Percentiles rank a stretch among this genome's conserved stretches.
phyloP scores from a whole-genome alignment of 2,329 filamentous ascomycete genomes.

The Arthrinium phaeospermum region DNA sequence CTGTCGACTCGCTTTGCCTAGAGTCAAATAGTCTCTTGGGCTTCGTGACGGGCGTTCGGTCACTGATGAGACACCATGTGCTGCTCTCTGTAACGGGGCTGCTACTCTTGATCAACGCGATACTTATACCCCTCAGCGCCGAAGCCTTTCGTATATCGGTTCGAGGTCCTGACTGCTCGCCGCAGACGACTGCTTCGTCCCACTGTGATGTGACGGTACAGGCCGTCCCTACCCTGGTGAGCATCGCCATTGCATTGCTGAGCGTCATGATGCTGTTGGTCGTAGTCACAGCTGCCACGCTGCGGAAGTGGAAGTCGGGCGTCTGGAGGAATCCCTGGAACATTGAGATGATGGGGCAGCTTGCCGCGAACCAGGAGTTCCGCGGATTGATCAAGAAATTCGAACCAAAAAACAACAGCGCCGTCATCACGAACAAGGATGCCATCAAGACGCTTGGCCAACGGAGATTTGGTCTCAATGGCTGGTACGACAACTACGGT shows the following conservation, averaged over 20 bases:
- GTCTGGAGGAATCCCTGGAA: slow-evolving; percentile 48
- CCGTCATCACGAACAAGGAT: slow-evolving; percentile 28
- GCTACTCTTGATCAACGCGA: slow-evolving; percentile 40
- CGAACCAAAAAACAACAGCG: slow-evolving; percentile 19
- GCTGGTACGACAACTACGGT: slow-evolving; percentile 30
- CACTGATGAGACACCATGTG: slow-evolving; percentile 41
- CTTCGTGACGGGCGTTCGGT: slow-evolving; percentile 42
- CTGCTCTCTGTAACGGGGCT: slow-evolving; percentile 45
- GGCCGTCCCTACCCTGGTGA: slow-evolving; percentile 39
- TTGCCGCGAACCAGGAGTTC: slow-evolving; percentile 40
- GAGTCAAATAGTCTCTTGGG: slow-evolving; percentile 46
- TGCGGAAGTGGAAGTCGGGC: slow-evolving; percentile 45
- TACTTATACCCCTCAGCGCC: slow-evolving; percentile 46
- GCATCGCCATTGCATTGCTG: slow-evolving; percentile 41
- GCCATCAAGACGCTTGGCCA: slow-evolving; percentile 33
- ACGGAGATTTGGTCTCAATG: slow-evolving; percentile 29
- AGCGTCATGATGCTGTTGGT: slow-evolving; percentile 39
- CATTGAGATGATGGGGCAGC: slow-evolving; percentile 42
- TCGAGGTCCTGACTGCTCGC: slow-evolving; percentile 40
- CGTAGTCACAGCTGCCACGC: slow-evolving; percentile 33
- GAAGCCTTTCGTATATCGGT: slow-evolving; percentile 47
- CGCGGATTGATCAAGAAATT: slow-evolving; percentile 28
- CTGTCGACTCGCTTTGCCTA: slow-evolving; percentile 48
- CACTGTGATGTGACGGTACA: slow-evolving; percentile 43
- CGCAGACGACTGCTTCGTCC: not conserved